Base-by-base conservation (phyloP, 1,284 basidiomycete genomes). In the Sporisorium reilianum region DNA sequence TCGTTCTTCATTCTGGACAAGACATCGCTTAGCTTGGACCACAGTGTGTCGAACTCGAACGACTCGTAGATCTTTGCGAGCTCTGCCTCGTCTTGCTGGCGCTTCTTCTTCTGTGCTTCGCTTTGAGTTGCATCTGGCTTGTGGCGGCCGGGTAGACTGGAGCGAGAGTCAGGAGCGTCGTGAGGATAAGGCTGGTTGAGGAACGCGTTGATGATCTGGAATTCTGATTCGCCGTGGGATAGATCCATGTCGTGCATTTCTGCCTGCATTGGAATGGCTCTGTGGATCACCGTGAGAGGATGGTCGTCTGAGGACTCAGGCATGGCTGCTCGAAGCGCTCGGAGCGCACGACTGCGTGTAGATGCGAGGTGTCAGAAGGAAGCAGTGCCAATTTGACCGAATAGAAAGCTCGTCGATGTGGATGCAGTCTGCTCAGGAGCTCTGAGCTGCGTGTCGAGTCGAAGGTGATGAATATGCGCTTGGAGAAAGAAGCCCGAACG, bases 71-170 rank as follows among this genome's bases (percentile, higher is more conserved):
- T 82, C 50, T 76, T 62, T 22, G 80, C 77, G 20, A 84, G 73
- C 57, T 73, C 64, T 20, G 72, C 75, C 63, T 82, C 83, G 32
- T 81, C 75, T 50, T 81, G 92, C 82, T 92, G 92, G 81, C 93
- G 63, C 41, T 63, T 68, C 58, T 62, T 68, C 56, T 65, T 74
- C 23, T 58, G 65, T 6, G 65, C 48, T 20, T 74, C 71, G 34
- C 40, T 46, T 32, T 57, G 46, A 34, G 59, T 30, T 16, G 53
- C 22, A 25, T 72, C 69, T 22, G 57, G 26, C 36, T 62, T 65
- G 28, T 18, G 14, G 23, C 69, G 68, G 1, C 42, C 41, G 8
- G 59, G 10, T 14, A 60, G 25, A 28, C 46, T 38, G 34, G 54
- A 12, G 20, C 51, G 44, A 18, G 54, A 25, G 2, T 50, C 54